A percentile compares a stretch with the other conserved stretches of the same genome.
phyloP scores from a whole-genome alignment of 139 green algal species.

The Picochlorum sp. region DNA sequence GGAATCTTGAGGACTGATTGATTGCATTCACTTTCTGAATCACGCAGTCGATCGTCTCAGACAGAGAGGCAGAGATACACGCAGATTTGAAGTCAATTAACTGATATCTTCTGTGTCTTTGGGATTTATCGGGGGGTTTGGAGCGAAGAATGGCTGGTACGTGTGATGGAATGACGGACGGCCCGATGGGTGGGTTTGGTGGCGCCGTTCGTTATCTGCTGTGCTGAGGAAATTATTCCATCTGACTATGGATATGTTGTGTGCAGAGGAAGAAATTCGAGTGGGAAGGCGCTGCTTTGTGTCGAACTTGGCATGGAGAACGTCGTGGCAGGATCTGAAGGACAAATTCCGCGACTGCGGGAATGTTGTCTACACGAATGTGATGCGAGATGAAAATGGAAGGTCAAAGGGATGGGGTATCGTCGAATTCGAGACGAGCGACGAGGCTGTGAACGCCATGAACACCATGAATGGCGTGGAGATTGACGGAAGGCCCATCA shows the following conservation, averaged over 20 bases:
- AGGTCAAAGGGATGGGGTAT: conserved; percentile 87
- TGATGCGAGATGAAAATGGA: conserved; percentile 76
- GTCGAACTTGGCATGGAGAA: conserved; percentile 79
- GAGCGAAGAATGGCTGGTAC: no score
- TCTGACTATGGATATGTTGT: neutral
- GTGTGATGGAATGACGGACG: no score
- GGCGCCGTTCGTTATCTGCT: conserved; percentile 2
- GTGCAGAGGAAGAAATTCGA: conserved; percentile 26
- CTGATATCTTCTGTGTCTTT: no score
- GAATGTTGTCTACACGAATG: conserved; percentile 84
- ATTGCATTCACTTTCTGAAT: no score
- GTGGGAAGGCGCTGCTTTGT: conserved; percentile 54
- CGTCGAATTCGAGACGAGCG: conserved; percentile 77
- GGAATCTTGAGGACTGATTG: no score
- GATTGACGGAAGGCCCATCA: conserved; percentile 73
- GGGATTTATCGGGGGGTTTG: no score
- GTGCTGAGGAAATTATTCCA: neutral
- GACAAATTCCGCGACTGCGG: conserved; percentile 81
- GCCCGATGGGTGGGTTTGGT: no score
- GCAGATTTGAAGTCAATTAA: no score
- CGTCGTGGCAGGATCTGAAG: conserved; percentile 84
- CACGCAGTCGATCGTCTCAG: no score
- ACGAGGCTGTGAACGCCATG: conserved; percentile 69
- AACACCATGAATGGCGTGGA: conserved; percentile 70
- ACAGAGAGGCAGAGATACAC: no score